Evolutionary conservation across 345 rosid genomes (phyloP).

Genomic region (Cardamine occulta): DNA sequence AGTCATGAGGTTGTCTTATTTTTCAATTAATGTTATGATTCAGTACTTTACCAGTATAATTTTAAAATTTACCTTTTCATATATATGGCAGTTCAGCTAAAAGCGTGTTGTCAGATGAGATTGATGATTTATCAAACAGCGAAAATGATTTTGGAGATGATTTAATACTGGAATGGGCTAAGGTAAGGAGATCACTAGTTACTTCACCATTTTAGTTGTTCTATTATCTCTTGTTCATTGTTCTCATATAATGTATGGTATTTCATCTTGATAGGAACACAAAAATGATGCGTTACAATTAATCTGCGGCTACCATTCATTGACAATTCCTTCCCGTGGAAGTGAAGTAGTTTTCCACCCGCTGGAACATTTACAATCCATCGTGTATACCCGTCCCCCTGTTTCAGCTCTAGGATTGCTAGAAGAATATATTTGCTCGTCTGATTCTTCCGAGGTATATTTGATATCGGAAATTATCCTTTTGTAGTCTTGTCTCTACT

Average conservation of each 20-base stretch:
- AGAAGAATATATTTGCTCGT: slow-evolving; percentile 50
- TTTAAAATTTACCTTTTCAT: slow-evolving; percentile 52
- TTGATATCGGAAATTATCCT: slow-evolving; percentile 23
- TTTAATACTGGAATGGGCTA: slow-evolving; percentile 87
- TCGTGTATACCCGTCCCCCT: slow-evolving; percentile 70
- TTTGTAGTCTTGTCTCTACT: slow-evolving; percentile 23
- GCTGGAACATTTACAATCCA: slow-evolving; percentile 87
- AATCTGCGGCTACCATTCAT: slow-evolving; percentile 83
- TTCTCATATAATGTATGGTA: slow-evolving; percentile 34
- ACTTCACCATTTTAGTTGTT: slow-evolving; percentile 24
- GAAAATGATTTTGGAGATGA: slow-evolving; percentile 71
- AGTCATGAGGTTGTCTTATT: background rate
- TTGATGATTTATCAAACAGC: slow-evolving; percentile 59
- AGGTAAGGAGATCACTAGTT: slow-evolving; percentile 56
- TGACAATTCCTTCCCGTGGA: slow-evolving; percentile 71
- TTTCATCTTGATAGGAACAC: slow-evolving; percentile 62
- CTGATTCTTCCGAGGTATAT: slow-evolving; percentile 73
- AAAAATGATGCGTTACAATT: slow-evolving; percentile 79
- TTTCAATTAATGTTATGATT: slow-evolving; percentile 14
- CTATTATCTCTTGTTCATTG: slow-evolving; percentile 20
- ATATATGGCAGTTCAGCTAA: slow-evolving; percentile 92
- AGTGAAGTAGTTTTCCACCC: slow-evolving; percentile 75
- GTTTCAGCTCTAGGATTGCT: slow-evolving; percentile 60
- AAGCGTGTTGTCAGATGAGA: slow-evolving; percentile 75
- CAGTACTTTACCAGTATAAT: slow-evolving; percentile 31